Conservation (phyloP, 2,329 filamentous ascomycete species). For the Salinomyces thailandicus region DNA sequence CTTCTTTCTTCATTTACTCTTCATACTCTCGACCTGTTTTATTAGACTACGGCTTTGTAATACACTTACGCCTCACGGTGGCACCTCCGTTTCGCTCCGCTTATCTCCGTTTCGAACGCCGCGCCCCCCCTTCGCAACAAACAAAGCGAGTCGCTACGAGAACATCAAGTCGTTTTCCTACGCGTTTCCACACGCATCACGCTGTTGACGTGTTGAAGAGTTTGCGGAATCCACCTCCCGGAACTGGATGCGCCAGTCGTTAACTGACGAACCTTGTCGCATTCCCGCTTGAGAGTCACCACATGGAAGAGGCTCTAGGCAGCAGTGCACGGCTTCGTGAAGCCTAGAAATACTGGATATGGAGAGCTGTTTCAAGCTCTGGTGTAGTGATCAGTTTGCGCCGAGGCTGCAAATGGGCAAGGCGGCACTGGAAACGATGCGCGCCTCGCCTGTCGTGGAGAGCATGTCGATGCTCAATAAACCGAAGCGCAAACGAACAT, state of each 20-base stretch:
- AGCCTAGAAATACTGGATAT: constrained; percentile 27
- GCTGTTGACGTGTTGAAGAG: too few species aligned
- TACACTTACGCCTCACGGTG: constrained; percentile 7
- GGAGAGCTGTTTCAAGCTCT: constrained; percentile 43
- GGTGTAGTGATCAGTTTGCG: constrained; percentile 30
- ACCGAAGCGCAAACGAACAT: constrained; percentile 49
- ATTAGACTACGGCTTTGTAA: constrained; percentile 12
- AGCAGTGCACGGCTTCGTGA: constrained; percentile 10
- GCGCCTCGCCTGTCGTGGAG: constrained; percentile 35
- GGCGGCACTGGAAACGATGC: constrained; percentile 32
- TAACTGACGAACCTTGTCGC: too few species aligned
- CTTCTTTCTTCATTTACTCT: constrained; percentile 9
- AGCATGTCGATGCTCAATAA: constrained; percentile 38
- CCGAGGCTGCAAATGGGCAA: constrained; percentile 33
- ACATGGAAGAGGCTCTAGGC: too few species aligned
- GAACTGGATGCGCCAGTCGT: constrained; percentile 11
- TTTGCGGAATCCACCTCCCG: too few species aligned
- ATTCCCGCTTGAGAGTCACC: too few species aligned
- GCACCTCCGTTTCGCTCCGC: background rate
- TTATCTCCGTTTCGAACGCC: constrained; percentile 10
- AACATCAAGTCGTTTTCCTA: too few species aligned
- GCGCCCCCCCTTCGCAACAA: background rate
- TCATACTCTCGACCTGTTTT: constrained; percentile 13
- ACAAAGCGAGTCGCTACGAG: too few species aligned
- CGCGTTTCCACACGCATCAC: too few species aligned